phyloP scores from a whole-genome alignment of 192 early-diverging fungal genomes.

The Mortierella hygrophila region DNA sequence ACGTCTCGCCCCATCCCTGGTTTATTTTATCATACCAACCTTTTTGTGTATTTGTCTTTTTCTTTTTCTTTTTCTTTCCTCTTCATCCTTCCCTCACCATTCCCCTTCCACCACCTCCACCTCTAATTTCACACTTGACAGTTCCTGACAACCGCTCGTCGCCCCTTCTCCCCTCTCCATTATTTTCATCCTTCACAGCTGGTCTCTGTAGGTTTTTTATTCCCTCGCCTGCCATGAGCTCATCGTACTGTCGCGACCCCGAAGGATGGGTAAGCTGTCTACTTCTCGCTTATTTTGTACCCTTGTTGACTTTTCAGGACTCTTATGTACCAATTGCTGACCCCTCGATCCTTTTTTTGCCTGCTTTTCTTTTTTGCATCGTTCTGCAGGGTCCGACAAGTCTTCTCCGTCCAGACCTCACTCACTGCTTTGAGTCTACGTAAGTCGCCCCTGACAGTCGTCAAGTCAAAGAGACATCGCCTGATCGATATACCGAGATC shows the following conservation, averaged over 20 bases:
- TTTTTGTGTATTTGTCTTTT: not conserved
- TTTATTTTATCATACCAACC: not conserved
- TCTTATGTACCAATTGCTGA: too few relatives aligned
- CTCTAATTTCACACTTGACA: not conserved
- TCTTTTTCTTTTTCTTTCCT: not conserved
- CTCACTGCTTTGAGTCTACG: constrained; percentile 24
- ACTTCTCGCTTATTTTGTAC: not conserved
- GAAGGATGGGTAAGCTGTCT: constrained; percentile 19
- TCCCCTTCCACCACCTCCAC: not conserved
- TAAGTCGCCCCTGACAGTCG: not conserved
- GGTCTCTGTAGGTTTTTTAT: not conserved
- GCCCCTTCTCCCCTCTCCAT: not conserved
- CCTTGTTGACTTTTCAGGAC: not conserved
- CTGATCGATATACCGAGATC: too few relatives aligned
- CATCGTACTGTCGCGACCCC: constrained; percentile 2
- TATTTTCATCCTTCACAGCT: not conserved
- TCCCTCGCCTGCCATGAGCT: not conserved
- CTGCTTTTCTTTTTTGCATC: not conserved
- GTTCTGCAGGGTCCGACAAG: constrained; percentile 8
- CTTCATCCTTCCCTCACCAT: not conserved
- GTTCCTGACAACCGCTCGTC: not conserved
- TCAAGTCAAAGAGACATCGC: too few relatives aligned
- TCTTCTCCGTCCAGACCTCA: not conserved
- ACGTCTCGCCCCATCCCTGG: not conserved
- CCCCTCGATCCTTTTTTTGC: not conserved